Evolutionary conservation across 176 grass and related monocot genomes (phyloP).

Genomic region (Bothriochloa decipiens): DNA sequence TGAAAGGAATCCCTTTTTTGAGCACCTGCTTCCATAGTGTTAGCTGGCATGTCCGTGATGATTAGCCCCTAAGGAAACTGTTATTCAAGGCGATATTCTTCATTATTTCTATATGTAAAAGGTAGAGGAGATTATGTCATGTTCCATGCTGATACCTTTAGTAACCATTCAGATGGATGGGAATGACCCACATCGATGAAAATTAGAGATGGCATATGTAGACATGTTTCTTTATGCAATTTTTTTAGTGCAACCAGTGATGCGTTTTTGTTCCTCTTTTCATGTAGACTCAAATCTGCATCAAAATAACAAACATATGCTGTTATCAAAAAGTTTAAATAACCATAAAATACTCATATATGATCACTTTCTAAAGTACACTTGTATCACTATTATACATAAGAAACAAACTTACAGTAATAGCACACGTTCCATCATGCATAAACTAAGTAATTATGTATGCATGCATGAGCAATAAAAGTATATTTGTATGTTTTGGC

Average conservation of each 20-base stretch:
- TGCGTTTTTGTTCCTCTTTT: no score
- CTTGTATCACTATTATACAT: no score
- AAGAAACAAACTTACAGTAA: no score
- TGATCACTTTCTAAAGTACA: no score
- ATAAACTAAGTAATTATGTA: no score
- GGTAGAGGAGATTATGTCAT: background rate
- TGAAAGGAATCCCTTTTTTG: background rate
- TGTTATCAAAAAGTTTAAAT: no score
- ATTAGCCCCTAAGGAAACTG: background rate
- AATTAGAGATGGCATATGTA: background rate
- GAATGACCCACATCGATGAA: background rate
- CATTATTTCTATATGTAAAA: background rate
- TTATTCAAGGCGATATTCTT: background rate
- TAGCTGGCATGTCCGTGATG: background rate
- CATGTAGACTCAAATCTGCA: no score
- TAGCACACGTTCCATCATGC: no score
- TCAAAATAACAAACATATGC: no score
- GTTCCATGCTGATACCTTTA: background rate
- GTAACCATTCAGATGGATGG: background rate
- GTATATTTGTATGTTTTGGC: no score
- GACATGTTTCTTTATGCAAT: background rate
- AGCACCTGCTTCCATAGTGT: background rate
- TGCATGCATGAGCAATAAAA: no score
- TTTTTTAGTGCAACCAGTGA: background rate
- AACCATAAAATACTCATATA: no score